These are phyloP conservation scores for Tetrapisispora phaffii DNA, from an alignment of 805 yeast species.

Conservation along the genomic window DNA sequence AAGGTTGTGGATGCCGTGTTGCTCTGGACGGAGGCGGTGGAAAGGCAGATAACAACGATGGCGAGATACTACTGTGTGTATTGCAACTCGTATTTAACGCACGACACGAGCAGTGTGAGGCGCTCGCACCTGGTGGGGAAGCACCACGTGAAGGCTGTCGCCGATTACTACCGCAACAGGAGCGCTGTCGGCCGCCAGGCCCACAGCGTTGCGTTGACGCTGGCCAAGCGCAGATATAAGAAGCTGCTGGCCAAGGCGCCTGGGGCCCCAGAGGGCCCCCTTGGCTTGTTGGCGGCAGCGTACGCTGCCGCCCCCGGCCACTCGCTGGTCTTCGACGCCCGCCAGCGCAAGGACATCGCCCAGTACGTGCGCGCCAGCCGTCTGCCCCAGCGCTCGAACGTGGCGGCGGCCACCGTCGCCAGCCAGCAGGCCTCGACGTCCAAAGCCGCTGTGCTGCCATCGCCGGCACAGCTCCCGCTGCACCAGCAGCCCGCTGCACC, in stretches of 20 bases:
- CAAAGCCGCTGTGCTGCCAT: neutral
- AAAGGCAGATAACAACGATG: no score
- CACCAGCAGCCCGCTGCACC: neutral
- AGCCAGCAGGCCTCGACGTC: constrained; percentile 1
- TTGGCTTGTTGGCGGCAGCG: constrained; percentile 3
- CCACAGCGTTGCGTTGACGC: neutral
- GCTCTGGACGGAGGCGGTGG: no score
- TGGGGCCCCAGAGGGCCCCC: no score
- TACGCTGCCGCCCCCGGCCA: constrained; percentile 14
- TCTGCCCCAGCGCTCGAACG: constrained; percentile 10
- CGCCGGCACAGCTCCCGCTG: constrained; percentile 9
- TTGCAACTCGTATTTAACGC: constrained; percentile 74
- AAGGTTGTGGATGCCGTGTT: no score
- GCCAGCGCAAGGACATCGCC: constrained; percentile 9
- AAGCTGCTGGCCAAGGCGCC: neutral
- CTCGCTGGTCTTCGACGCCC: constrained; percentile 11
- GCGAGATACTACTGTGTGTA: constrained; percentile 76
- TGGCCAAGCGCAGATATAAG: neutral
- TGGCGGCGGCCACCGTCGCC: constrained; percentile 3
- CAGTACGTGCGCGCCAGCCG: constrained; percentile 7
- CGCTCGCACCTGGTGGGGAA: constrained; percentile 70
- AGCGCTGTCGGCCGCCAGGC: neutral
- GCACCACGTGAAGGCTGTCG: constrained; percentile 61
- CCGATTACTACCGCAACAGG: constrained; percentile 59
- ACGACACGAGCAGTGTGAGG: constrained; percentile 79